Percentiles rank a stretch among this genome's conserved stretches.
phyloP scores from a whole-genome alignment of 208 protist species.

The Acanthamoeba triangularis region DNA sequence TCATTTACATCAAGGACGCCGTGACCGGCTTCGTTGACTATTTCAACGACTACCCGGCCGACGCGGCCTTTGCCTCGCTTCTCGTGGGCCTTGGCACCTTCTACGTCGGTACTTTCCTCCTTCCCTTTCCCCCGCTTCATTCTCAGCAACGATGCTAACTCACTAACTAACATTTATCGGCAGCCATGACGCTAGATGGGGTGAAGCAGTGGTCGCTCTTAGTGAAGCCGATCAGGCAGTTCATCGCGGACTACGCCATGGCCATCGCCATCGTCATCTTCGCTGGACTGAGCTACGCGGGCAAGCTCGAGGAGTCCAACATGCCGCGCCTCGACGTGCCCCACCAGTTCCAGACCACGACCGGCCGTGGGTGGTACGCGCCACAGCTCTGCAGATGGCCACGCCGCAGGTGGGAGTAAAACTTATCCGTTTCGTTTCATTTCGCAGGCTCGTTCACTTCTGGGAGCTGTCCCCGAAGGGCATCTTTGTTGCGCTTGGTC shows the following conservation, averaged over 20 bases:
- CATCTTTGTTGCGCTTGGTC: slow-evolving; percentile 62
- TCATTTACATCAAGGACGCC: slow-evolving; percentile 81
- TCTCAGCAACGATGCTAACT: too few relatives aligned
- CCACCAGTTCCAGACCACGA: slow-evolving; percentile 23
- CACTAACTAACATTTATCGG: too few relatives aligned
- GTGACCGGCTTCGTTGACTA: slow-evolving; percentile 59
- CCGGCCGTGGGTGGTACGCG: not conserved
- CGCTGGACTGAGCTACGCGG: slow-evolving; percentile 11
- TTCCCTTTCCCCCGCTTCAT: not conserved
- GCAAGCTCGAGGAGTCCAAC: not conserved
- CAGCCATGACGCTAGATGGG: slow-evolving; percentile 41
- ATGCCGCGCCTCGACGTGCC: slow-evolving; percentile 72
- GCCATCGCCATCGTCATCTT: slow-evolving; percentile 81
- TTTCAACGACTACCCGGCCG: slow-evolving; percentile 58
- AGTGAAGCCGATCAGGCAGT: not conserved
- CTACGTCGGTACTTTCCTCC: not conserved
- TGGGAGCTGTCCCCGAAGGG: slow-evolving; percentile 46
- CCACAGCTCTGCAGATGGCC: not conserved
- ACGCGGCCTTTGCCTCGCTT: slow-evolving; percentile 62
- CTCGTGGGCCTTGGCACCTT: slow-evolving; percentile 73
- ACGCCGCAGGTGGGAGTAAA: too few relatives aligned
- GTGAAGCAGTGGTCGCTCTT: not conserved
- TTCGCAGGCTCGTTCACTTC: slow-evolving; percentile 58
- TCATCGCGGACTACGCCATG: slow-evolving; percentile 82
- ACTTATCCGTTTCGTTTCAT: too few relatives aligned